Evolutionary conservation across 345 rosid species (phyloP), one percentile per base, ranked within the genome.

Genomic region (Populus ilicifolia): DNA sequence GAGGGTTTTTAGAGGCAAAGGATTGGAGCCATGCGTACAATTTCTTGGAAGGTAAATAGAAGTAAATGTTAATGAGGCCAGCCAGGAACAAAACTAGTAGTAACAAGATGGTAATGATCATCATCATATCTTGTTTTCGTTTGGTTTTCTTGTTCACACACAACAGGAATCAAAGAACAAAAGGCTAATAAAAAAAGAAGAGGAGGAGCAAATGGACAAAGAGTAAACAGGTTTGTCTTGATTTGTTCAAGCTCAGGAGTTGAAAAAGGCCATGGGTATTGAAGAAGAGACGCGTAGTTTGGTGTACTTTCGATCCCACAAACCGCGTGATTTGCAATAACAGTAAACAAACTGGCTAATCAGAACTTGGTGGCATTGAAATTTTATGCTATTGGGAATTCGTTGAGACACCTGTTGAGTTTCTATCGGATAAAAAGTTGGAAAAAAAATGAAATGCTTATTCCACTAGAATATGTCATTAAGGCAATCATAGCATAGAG

Each of bases 241-340:
- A 23, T 35, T 62, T 41, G 44, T 41, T 23, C 6, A 36, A 12
- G 44, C 6, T 41, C 3, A 30, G 6, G 14, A 59, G 64, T 59
- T 23, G 29, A 9, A 69, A 69, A 69, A 10, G 25, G 48, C 44
- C 70, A 67, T 36, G 23, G 20, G 62, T 70, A 69, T 44, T 63
- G 65, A 23, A 64, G 72, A 80, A 72, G 73, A 18, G 20, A 84
- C 85, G 89, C 88, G 86, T 80, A 48, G 13, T 87, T 82, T 38
- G 77, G 72, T 77, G 75, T 2, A 20, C 38, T 20, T 76, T 11
- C 2, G 80, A 76, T 70, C 90, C 90, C 88, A 85, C 88, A 87
- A 87, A 87, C 84, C 90, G 90, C 90, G 90, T 87, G 50, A 77
- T 76, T 56, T 33, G 70, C 33, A 41, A 44, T 63, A 75, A 64